phyloP scores from a whole-genome alignment of 495 filamentous ascomycete species.

The Neurospora sp. region DNA sequence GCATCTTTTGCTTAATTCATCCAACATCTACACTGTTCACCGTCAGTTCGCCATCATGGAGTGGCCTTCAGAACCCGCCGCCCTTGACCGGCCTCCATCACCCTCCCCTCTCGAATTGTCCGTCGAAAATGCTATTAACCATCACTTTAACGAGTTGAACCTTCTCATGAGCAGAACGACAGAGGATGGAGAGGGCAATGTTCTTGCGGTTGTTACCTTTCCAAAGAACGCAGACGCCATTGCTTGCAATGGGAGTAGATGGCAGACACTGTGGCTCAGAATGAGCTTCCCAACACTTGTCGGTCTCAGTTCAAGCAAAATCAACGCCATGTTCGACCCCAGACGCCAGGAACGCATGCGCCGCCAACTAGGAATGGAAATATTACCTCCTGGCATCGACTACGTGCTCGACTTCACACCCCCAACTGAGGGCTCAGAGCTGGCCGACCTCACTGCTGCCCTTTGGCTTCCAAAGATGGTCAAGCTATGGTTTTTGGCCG shows the following conservation, averaged over 20 bases:
- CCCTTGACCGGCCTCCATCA: not conserved
- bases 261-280: slow-evolving; percentile 25
- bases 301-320: slow-evolving; percentile 36
- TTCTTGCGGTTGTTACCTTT: slow-evolving; percentile 45
- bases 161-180: not conserved
- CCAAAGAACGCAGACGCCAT: slow-evolving; percentile 19
- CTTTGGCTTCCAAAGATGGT: slow-evolving; percentile 48
- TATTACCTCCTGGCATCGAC: slow-evolving; percentile 34
- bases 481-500: slow-evolving; percentile 38
- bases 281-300: slow-evolving; percentile 40
- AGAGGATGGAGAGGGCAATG: slow-evolving; percentile 36
- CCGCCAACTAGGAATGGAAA: slow-evolving; percentile 17
- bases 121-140: not conserved
- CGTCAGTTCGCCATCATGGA: not conserved
- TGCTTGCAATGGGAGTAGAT: slow-evolving; percentile 11
- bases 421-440: slow-evolving; percentile 47
- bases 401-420: slow-evolving; percentile 56
- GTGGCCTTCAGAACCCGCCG: not conserved
- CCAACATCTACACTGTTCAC: not conserved
- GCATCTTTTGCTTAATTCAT: not conserved
- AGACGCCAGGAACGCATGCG: slow-evolving; percentile 24
- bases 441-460: slow-evolving; percentile 45
- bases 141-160: not conserved
- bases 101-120: not conserved
- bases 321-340: slow-evolving; percentile 38